Evolutionary conservation across 1,284 basidiomycete genomes (phyloP).

Genomic region (Tetrapyrgos nigripes): DNA sequence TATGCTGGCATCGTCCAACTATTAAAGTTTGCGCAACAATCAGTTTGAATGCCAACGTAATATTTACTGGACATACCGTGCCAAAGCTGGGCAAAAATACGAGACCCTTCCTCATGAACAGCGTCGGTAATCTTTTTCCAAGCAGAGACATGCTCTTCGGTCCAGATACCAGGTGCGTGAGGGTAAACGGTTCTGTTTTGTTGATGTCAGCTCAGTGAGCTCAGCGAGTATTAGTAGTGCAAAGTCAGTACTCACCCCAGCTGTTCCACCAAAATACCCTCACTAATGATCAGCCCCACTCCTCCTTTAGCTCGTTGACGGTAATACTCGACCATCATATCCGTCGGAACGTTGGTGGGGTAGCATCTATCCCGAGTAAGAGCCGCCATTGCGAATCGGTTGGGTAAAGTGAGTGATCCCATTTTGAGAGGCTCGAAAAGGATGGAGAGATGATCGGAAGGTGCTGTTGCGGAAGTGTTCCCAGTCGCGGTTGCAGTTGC

Average conservation of each 20-base stretch:
- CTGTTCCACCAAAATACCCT: slow-evolving; percentile 46
- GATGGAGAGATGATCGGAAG: too few species aligned
- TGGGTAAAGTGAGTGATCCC: slow-evolving; percentile 3
- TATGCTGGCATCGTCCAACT: slow-evolving; percentile 44
- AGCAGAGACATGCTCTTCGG: slow-evolving; percentile 37
- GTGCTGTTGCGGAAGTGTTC: too few species aligned
- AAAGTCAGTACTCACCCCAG: slow-evolving; percentile 45
- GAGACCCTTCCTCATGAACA: slow-evolving; percentile 40
- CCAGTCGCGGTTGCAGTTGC: too few species aligned
- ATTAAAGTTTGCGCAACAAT: not conserved
- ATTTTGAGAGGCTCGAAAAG: slow-evolving; percentile 8
- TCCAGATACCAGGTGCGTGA: slow-evolving; percentile 47
- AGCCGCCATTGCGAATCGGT: slow-evolving; percentile 36
- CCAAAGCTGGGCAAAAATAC: slow-evolving; percentile 46
- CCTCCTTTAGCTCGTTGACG: slow-evolving; percentile 43
- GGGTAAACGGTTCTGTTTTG: not conserved
- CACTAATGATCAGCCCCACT: slow-evolving; percentile 50
- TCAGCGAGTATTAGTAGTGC: too few species aligned
- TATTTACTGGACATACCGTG: slow-evolving; percentile 37
- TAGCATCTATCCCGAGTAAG: slow-evolving; percentile 39
- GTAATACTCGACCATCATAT: slow-evolving; percentile 45
- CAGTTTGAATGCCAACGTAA: too few species aligned
- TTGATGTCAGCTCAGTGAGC: too few species aligned
- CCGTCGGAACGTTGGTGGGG: slow-evolving; percentile 23
- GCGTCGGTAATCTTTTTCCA: slow-evolving; percentile 46